These are phyloP conservation scores for Ustulina deusta DNA, from an alignment of 2,329 filamentous ascomycete species.

Conservation along the genomic window DNA sequence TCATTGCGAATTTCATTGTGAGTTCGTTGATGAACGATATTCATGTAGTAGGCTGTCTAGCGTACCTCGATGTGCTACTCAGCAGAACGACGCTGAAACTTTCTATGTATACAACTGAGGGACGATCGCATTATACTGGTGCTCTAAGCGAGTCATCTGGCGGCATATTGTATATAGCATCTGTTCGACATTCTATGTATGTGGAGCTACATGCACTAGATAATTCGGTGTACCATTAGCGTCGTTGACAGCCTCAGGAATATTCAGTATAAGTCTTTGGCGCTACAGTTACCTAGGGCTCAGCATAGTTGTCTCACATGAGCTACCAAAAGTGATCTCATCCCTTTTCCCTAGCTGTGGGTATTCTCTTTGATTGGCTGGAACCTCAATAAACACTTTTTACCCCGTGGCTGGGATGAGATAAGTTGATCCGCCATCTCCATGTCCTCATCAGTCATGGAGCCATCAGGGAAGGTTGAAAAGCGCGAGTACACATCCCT, in stretches of 20 bases:
- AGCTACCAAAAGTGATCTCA: not conserved
- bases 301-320: not conserved
- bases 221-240: not conserved
- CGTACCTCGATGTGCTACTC: not conserved
- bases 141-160: not conserved
- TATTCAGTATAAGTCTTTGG: not conserved
- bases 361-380: constrained; percentile 23
- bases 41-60: not conserved
- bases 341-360: not conserved
- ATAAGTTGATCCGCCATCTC: constrained; percentile 75
- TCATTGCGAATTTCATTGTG: too few relatives aligned
- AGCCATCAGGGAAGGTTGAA: constrained; percentile 65
- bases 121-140: not conserved
- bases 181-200: too few relatives aligned
- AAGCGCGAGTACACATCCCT: constrained; percentile 71
- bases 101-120: not conserved
- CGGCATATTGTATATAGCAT: constrained; percentile 2
- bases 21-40: not conserved
- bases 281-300: not conserved
- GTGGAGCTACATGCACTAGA: too few relatives aligned
- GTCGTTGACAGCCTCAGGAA: not conserved
- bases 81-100: not conserved
- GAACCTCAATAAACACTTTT: constrained; percentile 69
- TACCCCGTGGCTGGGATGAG: constrained; percentile 70
- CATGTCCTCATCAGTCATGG: constrained; percentile 69